phyloP scores from a whole-genome alignment of 495 filamentous ascomycete species.

The Podospora anserina region DNA sequence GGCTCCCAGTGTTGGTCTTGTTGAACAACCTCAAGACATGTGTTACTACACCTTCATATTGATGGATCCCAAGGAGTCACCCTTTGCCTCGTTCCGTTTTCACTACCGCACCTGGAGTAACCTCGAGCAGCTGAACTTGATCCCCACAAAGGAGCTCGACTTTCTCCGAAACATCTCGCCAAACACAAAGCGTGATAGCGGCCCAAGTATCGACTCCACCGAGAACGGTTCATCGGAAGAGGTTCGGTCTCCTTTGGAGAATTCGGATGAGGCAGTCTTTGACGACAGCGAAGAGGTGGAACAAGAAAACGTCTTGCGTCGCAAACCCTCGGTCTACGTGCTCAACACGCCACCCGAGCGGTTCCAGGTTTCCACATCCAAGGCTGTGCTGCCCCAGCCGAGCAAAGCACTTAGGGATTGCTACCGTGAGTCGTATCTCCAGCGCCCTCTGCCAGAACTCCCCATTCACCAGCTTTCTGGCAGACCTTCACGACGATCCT shows the following conservation, averaged over 20 bases:
- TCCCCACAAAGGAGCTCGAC: conserved; percentile 26
- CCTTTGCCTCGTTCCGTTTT: conserved; percentile 47
- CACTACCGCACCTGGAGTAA: conserved; percentile 48
- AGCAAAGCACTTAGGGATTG: conserved; percentile 26
- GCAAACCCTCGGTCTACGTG: conserved; percentile 16
- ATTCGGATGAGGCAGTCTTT: conserved; percentile 23
- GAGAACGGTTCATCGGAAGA: background rate
- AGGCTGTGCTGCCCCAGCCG: conserved; percentile 18
- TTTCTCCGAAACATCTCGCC: conserved; percentile 15
- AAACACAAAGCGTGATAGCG: conserved; percentile 7
- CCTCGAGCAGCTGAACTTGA: conserved; percentile 42
- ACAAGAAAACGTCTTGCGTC: background rate
- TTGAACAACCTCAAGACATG: conserved; percentile 47
- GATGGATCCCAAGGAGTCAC: conserved; percentile 46
- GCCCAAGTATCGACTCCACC: background rate
- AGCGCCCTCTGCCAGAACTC: conserved; percentile 46
- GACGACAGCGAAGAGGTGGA: conserved; percentile 4
- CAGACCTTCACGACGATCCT: conserved; percentile 18
- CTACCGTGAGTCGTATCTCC: conserved; percentile 30
- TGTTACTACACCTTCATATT: conserved; percentile 47
- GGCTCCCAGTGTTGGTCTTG: conserved; percentile 42
- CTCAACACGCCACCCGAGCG: conserved; percentile 34
- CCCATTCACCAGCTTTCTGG: conserved; percentile 19
- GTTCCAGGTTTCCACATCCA: conserved; percentile 15
- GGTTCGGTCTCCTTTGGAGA: background rate